These are phyloP conservation scores for Thymus mandschuricus DNA, from an alignment of 257 asterid genomes.

Conservation along the genomic window DNA sequence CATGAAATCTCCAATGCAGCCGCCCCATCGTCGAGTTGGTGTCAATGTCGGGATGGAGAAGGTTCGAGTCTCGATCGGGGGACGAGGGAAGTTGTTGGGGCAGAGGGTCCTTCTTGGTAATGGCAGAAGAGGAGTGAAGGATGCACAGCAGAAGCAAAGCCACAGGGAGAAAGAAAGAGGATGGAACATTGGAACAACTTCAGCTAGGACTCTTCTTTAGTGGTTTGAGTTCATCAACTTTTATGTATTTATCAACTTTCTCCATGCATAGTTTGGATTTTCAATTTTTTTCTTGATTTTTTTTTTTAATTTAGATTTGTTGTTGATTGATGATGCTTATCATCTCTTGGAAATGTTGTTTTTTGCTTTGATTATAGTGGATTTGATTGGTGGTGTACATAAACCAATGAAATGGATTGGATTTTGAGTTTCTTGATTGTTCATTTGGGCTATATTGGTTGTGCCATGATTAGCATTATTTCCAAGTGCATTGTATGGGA, in stretches of 20 bases:
- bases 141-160: slow-evolving; percentile 60
- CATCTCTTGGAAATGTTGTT: slow-evolving; percentile 33
- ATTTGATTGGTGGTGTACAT: slow-evolving; percentile 37
- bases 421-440: slow-evolving; percentile 16
- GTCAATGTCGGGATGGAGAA: slow-evolving; percentile 88
- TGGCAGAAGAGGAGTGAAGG: slow-evolving; percentile 69
- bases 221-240: slow-evolving; percentile 7
- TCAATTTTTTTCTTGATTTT: not conserved
- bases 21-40: slow-evolving; percentile 59
- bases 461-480: too few species aligned
- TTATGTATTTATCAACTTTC: slow-evolving; percentile 32
- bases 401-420: slow-evolving; percentile 17
- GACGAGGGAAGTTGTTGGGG: slow-evolving; percentile 66
- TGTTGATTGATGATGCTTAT: slow-evolving; percentile 40
- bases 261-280: slow-evolving; percentile 24
- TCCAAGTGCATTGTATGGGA: too few species aligned
- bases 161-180: slow-evolving; percentile 84
- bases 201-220: slow-evolving; percentile 58
- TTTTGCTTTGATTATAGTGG: slow-evolving; percentile 34
- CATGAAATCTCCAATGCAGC: slow-evolving; percentile 72
- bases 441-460: not conserved
- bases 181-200: slow-evolving; percentile 76
- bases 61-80: slow-evolving; percentile 84
- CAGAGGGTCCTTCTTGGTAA: slow-evolving; percentile 60
- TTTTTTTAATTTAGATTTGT: slow-evolving; percentile 9